A percentile compares a stretch with the other conserved stretches of the same genome.
These are phyloP conservation scores for Diaporthe citrichinensis DNA, from an alignment of 2,329 filamentous ascomycete species.

Conservation along the genomic window DNA sequence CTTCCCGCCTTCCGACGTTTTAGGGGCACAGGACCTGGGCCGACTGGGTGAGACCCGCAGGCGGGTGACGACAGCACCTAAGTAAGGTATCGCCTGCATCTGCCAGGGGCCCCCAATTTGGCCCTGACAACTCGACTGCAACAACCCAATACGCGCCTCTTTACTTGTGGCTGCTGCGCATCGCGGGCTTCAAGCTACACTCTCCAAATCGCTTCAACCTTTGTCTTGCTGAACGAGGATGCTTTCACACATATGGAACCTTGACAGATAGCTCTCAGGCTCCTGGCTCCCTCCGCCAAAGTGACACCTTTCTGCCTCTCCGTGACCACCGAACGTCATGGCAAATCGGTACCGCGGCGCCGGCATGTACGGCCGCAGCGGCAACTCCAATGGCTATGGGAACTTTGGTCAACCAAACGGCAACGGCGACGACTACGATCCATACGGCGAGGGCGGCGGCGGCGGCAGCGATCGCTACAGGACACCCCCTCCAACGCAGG, in stretches of 20 bases:
- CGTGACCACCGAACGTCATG: constrained; percentile 55
- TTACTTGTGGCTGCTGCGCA: neutral
- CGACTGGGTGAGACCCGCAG: constrained; percentile 26
- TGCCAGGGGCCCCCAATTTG: neutral
- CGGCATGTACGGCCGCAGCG: constrained; percentile 56
- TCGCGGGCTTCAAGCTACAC: neutral
- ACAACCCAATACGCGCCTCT: constrained; percentile 10
- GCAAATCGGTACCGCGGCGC: constrained; percentile 65
- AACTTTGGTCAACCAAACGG: constrained; percentile 52
- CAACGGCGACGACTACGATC: constrained; percentile 56
- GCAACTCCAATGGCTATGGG: constrained; percentile 60
- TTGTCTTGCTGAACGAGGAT: constrained; percentile 26
- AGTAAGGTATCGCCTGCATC: constrained; percentile 17
- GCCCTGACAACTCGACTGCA: constrained; percentile 23
- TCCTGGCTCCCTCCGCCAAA: constrained; percentile 21
- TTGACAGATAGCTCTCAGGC: constrained; percentile 43
- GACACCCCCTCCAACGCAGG: constrained; percentile 49
- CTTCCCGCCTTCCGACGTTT: constrained; percentile 30
- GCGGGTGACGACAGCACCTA: constrained; percentile 11
- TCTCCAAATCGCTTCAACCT: neutral
- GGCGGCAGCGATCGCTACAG: constrained; percentile 55
- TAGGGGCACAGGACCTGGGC: constrained; percentile 16
- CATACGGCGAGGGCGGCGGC: constrained; percentile 58
- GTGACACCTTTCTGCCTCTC: constrained; percentile 6
- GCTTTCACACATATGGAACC: constrained; percentile 25